A percentile compares a stretch with the other conserved stretches of the same genome.
These are phyloP conservation scores for Peniophora sp. DNA, from an alignment of 1,284 basidiomycete species.

Conservation along the genomic window DNA sequence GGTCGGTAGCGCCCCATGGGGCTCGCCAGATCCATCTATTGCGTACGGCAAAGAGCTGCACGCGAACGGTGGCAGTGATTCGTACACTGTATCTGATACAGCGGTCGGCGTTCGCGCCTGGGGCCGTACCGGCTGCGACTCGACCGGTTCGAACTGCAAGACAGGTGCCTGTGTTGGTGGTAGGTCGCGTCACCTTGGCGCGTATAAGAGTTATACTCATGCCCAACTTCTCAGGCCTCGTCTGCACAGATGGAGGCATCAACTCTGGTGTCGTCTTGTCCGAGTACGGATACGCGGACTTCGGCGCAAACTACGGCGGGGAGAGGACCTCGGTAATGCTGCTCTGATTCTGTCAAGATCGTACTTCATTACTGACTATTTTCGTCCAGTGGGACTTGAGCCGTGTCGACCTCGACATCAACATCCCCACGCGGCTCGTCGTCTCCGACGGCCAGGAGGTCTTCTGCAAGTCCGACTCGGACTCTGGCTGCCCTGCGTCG, in stretches of 20 bases:
- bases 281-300: slow-evolving; percentile 12
- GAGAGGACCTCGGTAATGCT: slow-evolving; percentile 6
- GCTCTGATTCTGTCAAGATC: too few species aligned
- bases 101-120: slow-evolving; percentile 11
- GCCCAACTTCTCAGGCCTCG: slow-evolving; percentile 3
- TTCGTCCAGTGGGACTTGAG: slow-evolving; percentile 8
- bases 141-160: slow-evolving; percentile 10
- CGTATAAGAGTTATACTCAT: background rate
- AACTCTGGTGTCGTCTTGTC: slow-evolving; percentile 9
- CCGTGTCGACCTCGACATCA: slow-evolving; percentile 6
- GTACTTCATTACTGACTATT: too few species aligned
- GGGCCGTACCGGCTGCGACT: slow-evolving; percentile 14
- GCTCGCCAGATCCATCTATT: background rate
- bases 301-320: slow-evolving; percentile 10
- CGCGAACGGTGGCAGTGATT: background rate
- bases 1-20: background rate
- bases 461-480: slow-evolving; percentile 2
- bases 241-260: slow-evolving; percentile 13
- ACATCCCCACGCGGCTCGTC: slow-evolving; percentile 9
- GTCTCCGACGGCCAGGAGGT: slow-evolving; percentile 10
- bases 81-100: background rate
- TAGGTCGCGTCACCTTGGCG: background rate
- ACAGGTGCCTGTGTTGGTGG: slow-evolving; percentile 10
- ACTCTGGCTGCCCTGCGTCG: slow-evolving; percentile 6
- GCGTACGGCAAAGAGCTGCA: background rate